phyloP scores from a whole-genome alignment of 345 rosid genomes.

The Psidium guajava region DNA sequence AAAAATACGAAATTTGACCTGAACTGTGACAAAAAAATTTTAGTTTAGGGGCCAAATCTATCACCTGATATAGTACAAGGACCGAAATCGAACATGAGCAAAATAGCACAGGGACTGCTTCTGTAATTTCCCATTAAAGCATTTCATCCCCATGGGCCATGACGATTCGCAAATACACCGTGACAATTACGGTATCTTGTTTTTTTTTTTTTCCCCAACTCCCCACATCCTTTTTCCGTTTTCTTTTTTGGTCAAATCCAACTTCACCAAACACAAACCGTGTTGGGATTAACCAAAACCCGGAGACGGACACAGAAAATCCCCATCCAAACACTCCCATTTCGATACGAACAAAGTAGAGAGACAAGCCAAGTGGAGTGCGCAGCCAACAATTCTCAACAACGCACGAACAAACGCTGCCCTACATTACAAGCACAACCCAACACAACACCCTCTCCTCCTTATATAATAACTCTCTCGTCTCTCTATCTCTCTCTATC shows the following conservation, averaged over 20 bases:
- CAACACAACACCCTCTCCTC: not conserved
- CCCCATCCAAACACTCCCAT: not conserved
- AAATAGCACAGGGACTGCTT: not conserved
- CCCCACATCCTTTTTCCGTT: not conserved
- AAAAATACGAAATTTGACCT: not conserved
- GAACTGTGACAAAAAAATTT: accelerated
- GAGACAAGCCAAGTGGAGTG: not conserved
- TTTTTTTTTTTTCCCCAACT: not conserved
- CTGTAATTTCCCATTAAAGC: not conserved
- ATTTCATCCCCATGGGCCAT: not conserved
- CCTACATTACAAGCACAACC: not conserved
- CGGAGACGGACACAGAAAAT: not conserved
- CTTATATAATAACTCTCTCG: not conserved
- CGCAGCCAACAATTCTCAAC: slow-evolving; percentile 1
- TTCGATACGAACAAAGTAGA: slow-evolving; percentile 1
- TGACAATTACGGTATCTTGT: not conserved
- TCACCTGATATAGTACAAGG: not conserved
- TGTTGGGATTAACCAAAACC: not conserved
- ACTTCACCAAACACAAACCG: not conserved
- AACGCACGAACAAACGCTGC: not conserved
- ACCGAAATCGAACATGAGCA: not conserved
- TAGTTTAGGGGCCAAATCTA: not conserved
- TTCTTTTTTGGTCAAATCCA: not conserved
- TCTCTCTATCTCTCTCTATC: not conserved
- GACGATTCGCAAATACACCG: not conserved